These are phyloP conservation scores for Porogramme epimiltina DNA, from an alignment of 1,284 basidiomycete species.

Conservation along the genomic window DNA sequence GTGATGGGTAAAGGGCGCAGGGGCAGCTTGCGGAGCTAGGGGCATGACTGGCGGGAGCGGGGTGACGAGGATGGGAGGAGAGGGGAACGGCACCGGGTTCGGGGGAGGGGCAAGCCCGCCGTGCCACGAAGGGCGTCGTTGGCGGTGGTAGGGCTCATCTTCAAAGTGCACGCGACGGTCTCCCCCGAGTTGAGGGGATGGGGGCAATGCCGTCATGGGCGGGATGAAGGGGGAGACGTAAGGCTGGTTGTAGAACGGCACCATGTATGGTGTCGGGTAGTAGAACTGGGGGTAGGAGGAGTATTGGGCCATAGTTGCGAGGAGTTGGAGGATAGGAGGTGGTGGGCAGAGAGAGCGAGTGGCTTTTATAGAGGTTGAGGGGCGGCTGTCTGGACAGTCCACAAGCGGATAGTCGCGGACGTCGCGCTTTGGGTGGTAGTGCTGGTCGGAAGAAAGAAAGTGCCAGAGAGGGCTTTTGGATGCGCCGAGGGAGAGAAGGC, in stretches of 20 bases:
- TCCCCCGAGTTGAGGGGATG: constrained; percentile 21
- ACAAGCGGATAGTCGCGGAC: constrained; percentile 4
- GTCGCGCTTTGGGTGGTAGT: constrained; percentile 5
- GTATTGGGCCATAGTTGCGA: constrained; percentile 21
- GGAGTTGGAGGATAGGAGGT: neutral
- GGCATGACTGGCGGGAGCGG: constrained; percentile 27
- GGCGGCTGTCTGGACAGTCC: neutral
- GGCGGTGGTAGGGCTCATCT: constrained; percentile 23
- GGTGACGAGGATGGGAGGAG: constrained; percentile 29
- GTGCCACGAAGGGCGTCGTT: constrained; percentile 33
- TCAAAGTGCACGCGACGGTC: constrained; percentile 30
- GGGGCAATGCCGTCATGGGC: constrained; percentile 16
- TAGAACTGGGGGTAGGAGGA: constrained; percentile 25
- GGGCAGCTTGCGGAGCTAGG: constrained; percentile 13
- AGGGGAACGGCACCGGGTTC: constrained; percentile 30
- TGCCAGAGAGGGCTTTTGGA: neutral
- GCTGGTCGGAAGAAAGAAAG: neutral
- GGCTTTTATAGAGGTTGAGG: constrained; percentile 10
- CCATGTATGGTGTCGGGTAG: constrained; percentile 31
- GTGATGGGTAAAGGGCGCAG: constrained; percentile 20
- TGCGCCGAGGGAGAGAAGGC: neutral
- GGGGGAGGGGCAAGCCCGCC: constrained; percentile 26
- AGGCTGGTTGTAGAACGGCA: constrained; percentile 30
- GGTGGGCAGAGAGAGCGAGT: neutral
- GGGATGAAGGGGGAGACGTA: constrained; percentile 33